A percentile compares a stretch with the other conserved stretches of the same genome.
These are phyloP conservation scores for Heliosperma pusillum DNA, from an alignment of 148 eudicot genomes.

Conservation along the genomic window DNA sequence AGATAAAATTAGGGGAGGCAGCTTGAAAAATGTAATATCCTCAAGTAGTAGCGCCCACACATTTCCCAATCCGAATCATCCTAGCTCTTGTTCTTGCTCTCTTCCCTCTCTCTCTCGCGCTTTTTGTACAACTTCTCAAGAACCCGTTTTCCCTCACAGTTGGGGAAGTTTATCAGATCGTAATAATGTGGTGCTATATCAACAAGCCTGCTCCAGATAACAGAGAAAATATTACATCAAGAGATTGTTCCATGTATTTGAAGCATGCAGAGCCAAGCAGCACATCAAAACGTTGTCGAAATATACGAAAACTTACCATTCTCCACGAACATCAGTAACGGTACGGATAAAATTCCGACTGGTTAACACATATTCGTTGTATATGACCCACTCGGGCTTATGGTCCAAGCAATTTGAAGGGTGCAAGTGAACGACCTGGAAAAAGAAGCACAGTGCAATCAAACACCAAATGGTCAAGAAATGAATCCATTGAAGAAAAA, in stretches of 20 bases:
- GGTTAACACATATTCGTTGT: slow-evolving; percentile 91
- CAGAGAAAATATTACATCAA: neutral
- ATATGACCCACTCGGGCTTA: slow-evolving; percentile 99
- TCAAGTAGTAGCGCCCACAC: neutral
- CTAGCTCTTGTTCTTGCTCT: slow-evolving; percentile 32
- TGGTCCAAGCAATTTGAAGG: slow-evolving; percentile 98
- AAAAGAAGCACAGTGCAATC: too few species aligned
- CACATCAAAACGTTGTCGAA: neutral
- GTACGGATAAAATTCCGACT: slow-evolving; percentile 96
- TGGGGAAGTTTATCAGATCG: slow-evolving; percentile 68
- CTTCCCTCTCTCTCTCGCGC: slow-evolving; percentile 47
- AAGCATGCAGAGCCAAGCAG: neutral
- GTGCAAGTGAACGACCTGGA: slow-evolving; percentile 87
- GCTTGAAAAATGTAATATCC: neutral
- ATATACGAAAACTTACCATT: slow-evolving; percentile 59
- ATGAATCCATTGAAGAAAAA: neutral
- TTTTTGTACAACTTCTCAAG: slow-evolving; percentile 58
- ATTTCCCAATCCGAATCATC: neutral
- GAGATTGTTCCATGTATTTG: neutral
- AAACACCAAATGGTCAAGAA: neutral
- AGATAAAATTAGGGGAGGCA: neutral
- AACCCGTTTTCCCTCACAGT: slow-evolving; percentile 59
- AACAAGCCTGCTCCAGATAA: slow-evolving; percentile 43
- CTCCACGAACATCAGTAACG: slow-evolving; percentile 92
- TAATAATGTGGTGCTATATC: slow-evolving; percentile 68